These are phyloP conservation scores for Crithidia acanthocephali DNA, from an alignment of 208 protist species.

Conservation along the genomic window DNA sequence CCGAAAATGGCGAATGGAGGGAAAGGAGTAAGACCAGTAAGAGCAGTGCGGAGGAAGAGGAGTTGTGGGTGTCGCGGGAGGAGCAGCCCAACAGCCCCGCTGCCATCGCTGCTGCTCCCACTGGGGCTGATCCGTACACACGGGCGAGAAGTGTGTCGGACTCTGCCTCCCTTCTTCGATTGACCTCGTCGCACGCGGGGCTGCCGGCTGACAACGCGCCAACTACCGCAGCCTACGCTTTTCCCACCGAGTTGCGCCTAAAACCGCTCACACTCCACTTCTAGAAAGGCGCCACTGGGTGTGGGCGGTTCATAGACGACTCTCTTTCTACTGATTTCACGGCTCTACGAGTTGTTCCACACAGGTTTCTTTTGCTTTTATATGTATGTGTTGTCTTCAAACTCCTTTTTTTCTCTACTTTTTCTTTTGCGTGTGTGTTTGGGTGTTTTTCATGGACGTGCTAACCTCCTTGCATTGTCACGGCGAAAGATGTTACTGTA, in stretches of 20 bases:
- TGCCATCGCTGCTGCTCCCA: neutral
- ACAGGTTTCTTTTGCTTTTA: too few relatives aligned
- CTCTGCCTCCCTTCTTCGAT: neutral
- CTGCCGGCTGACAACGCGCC: neutral
- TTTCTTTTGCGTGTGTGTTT: too few relatives aligned
- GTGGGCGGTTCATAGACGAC: too few relatives aligned
- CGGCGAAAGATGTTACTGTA: too few relatives aligned
- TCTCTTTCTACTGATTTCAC: too few relatives aligned
- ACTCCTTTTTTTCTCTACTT: too few relatives aligned
- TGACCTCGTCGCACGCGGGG: neutral
- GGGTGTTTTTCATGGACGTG: too few relatives aligned
- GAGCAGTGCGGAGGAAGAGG: slow-evolving; percentile 6
- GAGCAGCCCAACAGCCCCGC: neutral
- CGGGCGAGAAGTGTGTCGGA: neutral
- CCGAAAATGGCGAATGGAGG: too few relatives aligned
- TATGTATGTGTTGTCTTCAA: too few relatives aligned
- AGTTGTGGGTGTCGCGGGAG: slow-evolving; percentile 25
- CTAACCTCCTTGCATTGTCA: too few relatives aligned
- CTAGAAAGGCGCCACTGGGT: neutral
- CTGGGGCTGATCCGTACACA: neutral
- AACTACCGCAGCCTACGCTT: neutral
- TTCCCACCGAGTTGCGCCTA: slow-evolving; percentile 10
- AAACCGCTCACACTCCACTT: slow-evolving; percentile 6
- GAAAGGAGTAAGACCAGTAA: neutral
- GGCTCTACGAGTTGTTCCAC: too few relatives aligned